A percentile compares a stretch with the other conserved stretches of the same genome.
Evolutionary conservation across 768 basidiomycete genomes (phyloP).

Genomic region (Leccinum rimulosum): DNA sequence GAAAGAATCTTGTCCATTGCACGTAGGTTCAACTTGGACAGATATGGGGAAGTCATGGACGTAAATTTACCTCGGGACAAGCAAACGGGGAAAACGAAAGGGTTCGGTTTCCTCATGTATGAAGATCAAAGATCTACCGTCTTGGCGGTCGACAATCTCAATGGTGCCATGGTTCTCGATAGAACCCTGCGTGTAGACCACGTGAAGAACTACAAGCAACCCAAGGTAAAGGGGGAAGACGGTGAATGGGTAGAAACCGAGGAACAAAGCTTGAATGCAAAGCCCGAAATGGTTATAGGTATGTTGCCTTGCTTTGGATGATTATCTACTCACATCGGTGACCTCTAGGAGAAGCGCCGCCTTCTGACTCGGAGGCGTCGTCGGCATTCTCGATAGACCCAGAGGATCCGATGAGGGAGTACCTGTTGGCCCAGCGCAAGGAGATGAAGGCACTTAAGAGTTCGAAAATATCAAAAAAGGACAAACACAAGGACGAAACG

Average conservation of each 20-base stretch:
- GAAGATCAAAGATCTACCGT: slow-evolving; percentile 96
- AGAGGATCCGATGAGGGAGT: slow-evolving; percentile 98
- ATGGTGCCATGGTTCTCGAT: slow-evolving; percentile 86
- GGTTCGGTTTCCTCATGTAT: slow-evolving; percentile 98
- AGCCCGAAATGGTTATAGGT: slow-evolving; percentile 70
- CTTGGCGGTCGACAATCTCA: slow-evolving; percentile 97
- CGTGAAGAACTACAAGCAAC: slow-evolving; percentile 89
- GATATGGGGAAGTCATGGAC: slow-evolving; percentile 96
- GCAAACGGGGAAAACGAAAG: slow-evolving; percentile 83
- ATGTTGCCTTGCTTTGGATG: slow-evolving; percentile 17
- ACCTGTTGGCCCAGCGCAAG: slow-evolving; percentile 70
- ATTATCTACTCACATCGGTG: slow-evolving; percentile 5
- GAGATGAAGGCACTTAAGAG: slow-evolving; percentile 68
- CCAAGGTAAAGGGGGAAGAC: slow-evolving; percentile 69
- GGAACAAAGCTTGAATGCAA: slow-evolving; percentile 84
- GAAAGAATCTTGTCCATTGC: neutral
- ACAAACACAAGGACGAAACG: slow-evolving; percentile 71
- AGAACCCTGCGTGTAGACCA: slow-evolving; percentile 90
- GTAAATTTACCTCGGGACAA: slow-evolving; percentile 94
- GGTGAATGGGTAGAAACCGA: slow-evolving; percentile 88
- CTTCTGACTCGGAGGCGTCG: slow-evolving; percentile 64
- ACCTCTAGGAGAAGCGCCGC: slow-evolving; percentile 46
- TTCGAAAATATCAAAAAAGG: slow-evolving; percentile 58
- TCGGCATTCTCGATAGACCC: slow-evolving; percentile 77
- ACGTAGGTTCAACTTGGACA: slow-evolving; percentile 30